A percentile compares a stretch with the other conserved stretches of the same genome.
phyloP scores from a whole-genome alignment of 1,284 basidiomycete genomes.

The Austroboletus rostrupii region DNA sequence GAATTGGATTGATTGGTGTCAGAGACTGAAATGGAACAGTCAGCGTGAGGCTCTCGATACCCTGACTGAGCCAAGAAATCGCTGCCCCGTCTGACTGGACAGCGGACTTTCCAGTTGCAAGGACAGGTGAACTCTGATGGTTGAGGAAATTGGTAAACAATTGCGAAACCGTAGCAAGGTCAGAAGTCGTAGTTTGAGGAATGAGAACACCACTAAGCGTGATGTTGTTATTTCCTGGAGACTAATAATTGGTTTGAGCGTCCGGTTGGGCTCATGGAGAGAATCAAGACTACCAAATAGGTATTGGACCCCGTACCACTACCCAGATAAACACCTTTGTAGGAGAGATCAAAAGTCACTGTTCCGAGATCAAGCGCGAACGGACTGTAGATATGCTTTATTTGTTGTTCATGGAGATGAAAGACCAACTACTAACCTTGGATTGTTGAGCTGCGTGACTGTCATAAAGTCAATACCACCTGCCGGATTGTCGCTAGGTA shows the following conservation, averaged over 20 bases:
- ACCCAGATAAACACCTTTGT: conserved; percentile 59
- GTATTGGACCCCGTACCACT: conserved; percentile 51
- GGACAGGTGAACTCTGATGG: conserved; percentile 53
- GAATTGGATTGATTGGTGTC: conserved; percentile 62
- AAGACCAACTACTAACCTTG: conserved; percentile 41
- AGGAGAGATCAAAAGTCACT: conserved; percentile 62
- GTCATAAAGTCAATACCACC: conserved; percentile 70
- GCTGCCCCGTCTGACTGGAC: conserved; percentile 51
- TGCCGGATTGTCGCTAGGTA: conserved; percentile 67
- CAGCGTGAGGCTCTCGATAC: conserved; percentile 54
- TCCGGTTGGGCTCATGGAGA: not conserved
- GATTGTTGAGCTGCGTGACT: conserved; percentile 57
- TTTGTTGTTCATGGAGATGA: not conserved
- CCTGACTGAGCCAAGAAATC: conserved; percentile 68
- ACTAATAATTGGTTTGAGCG: conserved; percentile 29
- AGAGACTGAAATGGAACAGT: conserved; percentile 61
- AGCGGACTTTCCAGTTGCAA: conserved; percentile 58
- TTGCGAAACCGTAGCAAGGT: conserved; percentile 53
- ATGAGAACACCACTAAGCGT: conserved; percentile 59
- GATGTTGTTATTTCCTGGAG: conserved; percentile 57
- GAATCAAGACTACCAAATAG: conserved; percentile 38
- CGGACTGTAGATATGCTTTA: conserved; percentile 41
- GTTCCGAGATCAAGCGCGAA: conserved; percentile 71
- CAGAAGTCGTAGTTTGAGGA: conserved; percentile 46
- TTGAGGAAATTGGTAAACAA: conserved; percentile 78